phyloP scores from a whole-genome alignment of 371 early-diverging fungal genomes.

The Circinella minor region DNA sequence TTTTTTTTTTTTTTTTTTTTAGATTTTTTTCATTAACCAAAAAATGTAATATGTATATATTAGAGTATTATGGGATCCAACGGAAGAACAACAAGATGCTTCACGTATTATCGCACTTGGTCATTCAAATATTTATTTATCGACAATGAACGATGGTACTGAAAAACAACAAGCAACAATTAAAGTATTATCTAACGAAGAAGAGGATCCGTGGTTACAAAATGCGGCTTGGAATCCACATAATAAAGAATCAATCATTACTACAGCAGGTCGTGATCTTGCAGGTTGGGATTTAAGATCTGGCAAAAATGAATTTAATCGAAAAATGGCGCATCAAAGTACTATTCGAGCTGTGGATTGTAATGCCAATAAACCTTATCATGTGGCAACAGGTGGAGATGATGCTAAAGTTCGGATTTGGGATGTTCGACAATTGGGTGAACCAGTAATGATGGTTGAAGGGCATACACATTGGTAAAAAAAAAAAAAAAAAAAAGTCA shows the following conservation, averaged over 20 bases:
- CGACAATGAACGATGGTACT: not conserved
- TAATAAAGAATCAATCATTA: conserved; percentile 56
- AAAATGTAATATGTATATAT: not conserved
- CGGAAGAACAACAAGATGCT: conserved; percentile 12
- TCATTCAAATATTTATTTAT: conserved; percentile 15
- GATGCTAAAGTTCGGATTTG: conserved; percentile 85
- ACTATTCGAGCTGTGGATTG: conserved; percentile 78
- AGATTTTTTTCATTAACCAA: not conserved
- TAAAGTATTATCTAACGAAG: conserved; percentile 10
- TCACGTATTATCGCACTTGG: conserved; percentile 32
- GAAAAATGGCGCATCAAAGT: conserved; percentile 65
- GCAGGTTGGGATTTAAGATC: conserved; percentile 77
- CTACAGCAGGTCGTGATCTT: conserved; percentile 53
- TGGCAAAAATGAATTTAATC: conserved; percentile 45
- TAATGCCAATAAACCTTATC: conserved; percentile 85
- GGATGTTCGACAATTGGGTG: conserved; percentile 70
- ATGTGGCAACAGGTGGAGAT: conserved; percentile 83
- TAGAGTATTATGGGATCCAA: conserved; percentile 48
- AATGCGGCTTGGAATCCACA: conserved; percentile 82
- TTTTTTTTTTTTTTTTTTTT: not conserved
- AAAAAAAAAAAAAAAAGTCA: not conserved
- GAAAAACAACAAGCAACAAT: conserved; percentile 4
- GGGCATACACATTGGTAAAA: conserved; percentile 87
- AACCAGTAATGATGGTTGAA: conserved; percentile 63
- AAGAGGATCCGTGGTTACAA: conserved; percentile 31